Base-by-base conservation (phyloP, 345 rosid genomes). In the Eucalyptus curtisii region DNA sequence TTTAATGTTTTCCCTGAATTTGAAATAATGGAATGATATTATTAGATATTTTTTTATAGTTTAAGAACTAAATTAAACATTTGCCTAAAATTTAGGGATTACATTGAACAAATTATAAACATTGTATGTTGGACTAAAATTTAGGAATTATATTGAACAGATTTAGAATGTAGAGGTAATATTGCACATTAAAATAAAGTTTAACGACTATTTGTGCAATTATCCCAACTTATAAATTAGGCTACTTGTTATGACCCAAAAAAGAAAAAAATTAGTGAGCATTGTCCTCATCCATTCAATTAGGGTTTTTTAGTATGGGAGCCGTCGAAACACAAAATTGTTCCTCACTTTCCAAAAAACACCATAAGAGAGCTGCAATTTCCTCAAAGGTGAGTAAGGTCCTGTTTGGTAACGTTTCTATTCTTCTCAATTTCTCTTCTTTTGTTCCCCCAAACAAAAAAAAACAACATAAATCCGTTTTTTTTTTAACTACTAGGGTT, bases 111-210 rank as follows among this genome's bases (percentile, higher is more conserved):
- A 61, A 27, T 61, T 61, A 61, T 27, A 55, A 55, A 55, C 7
- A 1, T 10, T 59, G 14, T 31, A 25, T 59, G 13, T 12, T 61
- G 8, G 31, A 61, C 1, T 13, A 61, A 61, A 61, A 0, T 61
- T 61, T 30, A 61, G 0, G 0, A 0, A 61, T 4, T 0, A 61
- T 13, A 30, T 27, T 13, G 4, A 30, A 3, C 0, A 61, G 13
- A 61, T 61, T 13, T 27, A 30, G 12, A 2, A 13, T 61, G 3
- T 30, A 10, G 1, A 6, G 2, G 2, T 13, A 13, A 27, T 30
- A 27, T 12, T 13, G 4, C 2, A 27, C 2, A 27, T 27, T 27
- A 7, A 27, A 2, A 1, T 13, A 27, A 6, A 61, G 4, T 13
- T 61, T 61, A 30, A 3, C 0, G 0, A 61, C 4, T 13, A 30